Base-by-base conservation (phyloP, 2,329 filamentous ascomycete genomes). In the Colletotrichum lindemuthianum region DNA sequence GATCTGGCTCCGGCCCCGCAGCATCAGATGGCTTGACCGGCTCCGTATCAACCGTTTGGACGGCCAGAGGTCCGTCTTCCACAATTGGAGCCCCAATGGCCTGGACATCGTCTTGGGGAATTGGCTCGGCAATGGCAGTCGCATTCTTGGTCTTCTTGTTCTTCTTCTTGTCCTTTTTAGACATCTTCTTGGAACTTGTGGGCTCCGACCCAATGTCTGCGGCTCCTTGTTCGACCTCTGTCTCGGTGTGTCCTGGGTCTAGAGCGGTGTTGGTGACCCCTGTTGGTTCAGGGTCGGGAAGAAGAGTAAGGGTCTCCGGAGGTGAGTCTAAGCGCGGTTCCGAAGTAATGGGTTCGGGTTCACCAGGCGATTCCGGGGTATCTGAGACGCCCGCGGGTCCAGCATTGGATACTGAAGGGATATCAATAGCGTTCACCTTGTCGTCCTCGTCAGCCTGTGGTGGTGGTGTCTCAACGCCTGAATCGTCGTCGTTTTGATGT, bases 371-470 rank as follows among this genome's bases (percentile, higher is more conserved):
- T 61, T 65, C 61, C 58, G 58, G 50, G 33, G 43, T 51, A 40
- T 47, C 61, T 47, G 51, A 39, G 15, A 40, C 50, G 48, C 47
- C 61, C 32, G 61, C 40, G 13, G 41, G 24, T 57, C 24, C 58
- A 61, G 58, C 61, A 65, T 65, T 41, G 34, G 51, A 24, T 24
- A 24, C 24, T 3, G 24, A 24, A 24, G 24, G 24, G 24, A 24
- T 51, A 47, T 58, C 58, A 48, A 47, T 45, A 37, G 40, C 39
- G n/a, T 32, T 24, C 24, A n/a, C 33, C 15, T 52, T 44, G 40
- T 67, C 63, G 65, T 73, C 70, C 63, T 68, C 68, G 47, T 70
- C 63, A 68, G 75, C 74, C 68, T 77, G 74, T 39, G 63, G 69
- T 69, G 76, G 74, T 69, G 24, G 45, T 15, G 77, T 74, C 63